Evolutionary conservation across 768 basidiomycete genomes (phyloP).

Genomic region (Amanita thiersii): DNA sequence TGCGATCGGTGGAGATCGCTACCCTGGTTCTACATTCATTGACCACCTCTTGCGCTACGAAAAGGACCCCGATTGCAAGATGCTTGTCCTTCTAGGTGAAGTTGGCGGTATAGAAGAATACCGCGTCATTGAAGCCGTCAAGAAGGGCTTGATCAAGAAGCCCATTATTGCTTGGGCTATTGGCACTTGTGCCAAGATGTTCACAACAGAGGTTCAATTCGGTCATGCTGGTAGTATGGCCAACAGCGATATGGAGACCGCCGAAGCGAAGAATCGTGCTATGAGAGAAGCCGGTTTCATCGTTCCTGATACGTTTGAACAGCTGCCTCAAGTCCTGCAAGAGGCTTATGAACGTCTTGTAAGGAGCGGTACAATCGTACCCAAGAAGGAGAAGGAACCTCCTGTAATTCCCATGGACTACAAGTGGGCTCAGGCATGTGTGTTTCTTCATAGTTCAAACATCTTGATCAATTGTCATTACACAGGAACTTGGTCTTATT

Average conservation of each 20-base stretch:
- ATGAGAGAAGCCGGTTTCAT: constrained; percentile 95
- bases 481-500: constrained; percentile 84
- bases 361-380: constrained; percentile 52
- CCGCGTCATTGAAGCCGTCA: constrained; percentile 97
- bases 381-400: constrained; percentile 75
- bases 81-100: constrained; percentile 97
- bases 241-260: constrained; percentile 95
- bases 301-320: constrained; percentile 96
- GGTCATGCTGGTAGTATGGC: constrained; percentile 98
- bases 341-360: constrained; percentile 84
- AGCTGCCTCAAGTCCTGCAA: constrained; percentile 79
- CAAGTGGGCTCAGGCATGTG: constrained; percentile 85
- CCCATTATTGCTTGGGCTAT: constrained; percentile 99
- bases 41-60: constrained; percentile 98
- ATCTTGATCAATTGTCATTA: not conserved
- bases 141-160: constrained; percentile 89
- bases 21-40: constrained; percentile 98
- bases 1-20: constrained; percentile 98
- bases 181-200: constrained; percentile 99
- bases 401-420: constrained; percentile 99
- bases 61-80: constrained; percentile 94
- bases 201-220: constrained; percentile 98
- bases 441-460: not conserved
- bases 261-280: constrained; percentile 93
- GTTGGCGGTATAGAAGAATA: constrained; percentile 99